Evolutionary conservation across 345 rosid species (phyloP), one percentile per base, ranked within the genome.

Genomic region (Citrus reticulata): DNA sequence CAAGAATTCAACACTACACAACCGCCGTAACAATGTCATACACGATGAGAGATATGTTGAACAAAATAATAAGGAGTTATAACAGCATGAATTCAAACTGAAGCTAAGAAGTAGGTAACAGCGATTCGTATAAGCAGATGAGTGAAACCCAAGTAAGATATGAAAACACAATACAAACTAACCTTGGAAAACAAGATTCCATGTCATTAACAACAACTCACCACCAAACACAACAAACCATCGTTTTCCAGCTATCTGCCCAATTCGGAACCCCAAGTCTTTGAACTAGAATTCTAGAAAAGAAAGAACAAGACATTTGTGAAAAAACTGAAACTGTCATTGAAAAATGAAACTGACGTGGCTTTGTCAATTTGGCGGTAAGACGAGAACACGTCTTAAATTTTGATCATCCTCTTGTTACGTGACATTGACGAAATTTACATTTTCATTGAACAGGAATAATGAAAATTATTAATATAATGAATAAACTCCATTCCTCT

Each of bases 101-200:
- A 90, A 89, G 93, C 80, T 81, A 85, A 82, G 80, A 73, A 86
- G 86, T 83, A 73, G 91, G 86, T 88, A 84, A 77, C 13, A 70
- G 86, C 54, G 90, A 69, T 66, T 69, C 57, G 27, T 54, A 63
- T 24, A 83, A 66, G 39, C 54, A 72, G 35, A 84, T 62, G 89
- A 90, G 97, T 89, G 85, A 83, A 85, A 86, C 75, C 83, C 86
- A 94, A 90, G 97, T 81, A 80, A 87, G 76, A 68, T 34, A 9
- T 70, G 82, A 85, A 82, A 79, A 78, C 74, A 72, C 74, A 80
- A 75, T 77, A 4, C 61, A 73, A 86, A 76, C 85, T 70, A 78
- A 84, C 84, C 91, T 88, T 84, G 80, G 54, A 65, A 79, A 81
- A 81, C 76, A 86, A 84, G 86, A 74, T 46, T 85, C 78, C 78